Conservation (phyloP, 2,329 filamentous ascomycete species). For the Clathrospora elynae region DNA sequence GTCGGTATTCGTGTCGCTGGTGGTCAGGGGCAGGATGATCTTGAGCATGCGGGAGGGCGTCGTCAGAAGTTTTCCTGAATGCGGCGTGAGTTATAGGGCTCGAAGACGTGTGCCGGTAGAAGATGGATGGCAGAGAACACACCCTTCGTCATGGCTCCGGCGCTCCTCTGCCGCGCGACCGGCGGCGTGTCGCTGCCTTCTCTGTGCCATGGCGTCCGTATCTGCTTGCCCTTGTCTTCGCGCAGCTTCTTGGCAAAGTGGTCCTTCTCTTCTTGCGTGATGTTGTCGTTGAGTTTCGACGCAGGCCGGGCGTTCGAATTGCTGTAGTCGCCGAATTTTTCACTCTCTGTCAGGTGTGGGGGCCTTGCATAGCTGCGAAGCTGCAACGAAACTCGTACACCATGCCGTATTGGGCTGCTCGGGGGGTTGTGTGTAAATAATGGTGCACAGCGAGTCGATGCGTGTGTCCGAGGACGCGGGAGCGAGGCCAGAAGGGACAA, state of each 20-base stretch:
- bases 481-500: conserved; percentile 32
- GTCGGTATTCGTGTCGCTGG: conserved; percentile 62
- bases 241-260: conserved; percentile 52
- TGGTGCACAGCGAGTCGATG: conserved; percentile 19
- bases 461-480: conserved; percentile 20
- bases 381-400: conserved; percentile 1
- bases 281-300: conserved; percentile 50
- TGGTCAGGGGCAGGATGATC: conserved; percentile 75
- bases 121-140: conserved; percentile 4
- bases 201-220: conserved; percentile 69
- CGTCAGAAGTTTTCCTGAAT: conserved; percentile 73
- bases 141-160: conserved; percentile 70
- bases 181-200: conserved; percentile 65
- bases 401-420: conserved; percentile 1
- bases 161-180: conserved; percentile 56
- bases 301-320: conserved; percentile 47
- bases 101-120: no score
- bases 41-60: conserved; percentile 82
- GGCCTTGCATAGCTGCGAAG: conserved; percentile 4
- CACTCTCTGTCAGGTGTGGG: conserved; percentile 14
- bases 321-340: conserved; percentile 29
- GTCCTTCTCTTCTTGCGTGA: conserved; percentile 53
- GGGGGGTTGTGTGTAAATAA: conserved; percentile 7
- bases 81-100: conserved; percentile 9
- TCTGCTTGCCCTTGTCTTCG: conserved; percentile 60